phyloP scores from a whole-genome alignment of 345 rosid genomes.

The Turritis glabra region DNA sequence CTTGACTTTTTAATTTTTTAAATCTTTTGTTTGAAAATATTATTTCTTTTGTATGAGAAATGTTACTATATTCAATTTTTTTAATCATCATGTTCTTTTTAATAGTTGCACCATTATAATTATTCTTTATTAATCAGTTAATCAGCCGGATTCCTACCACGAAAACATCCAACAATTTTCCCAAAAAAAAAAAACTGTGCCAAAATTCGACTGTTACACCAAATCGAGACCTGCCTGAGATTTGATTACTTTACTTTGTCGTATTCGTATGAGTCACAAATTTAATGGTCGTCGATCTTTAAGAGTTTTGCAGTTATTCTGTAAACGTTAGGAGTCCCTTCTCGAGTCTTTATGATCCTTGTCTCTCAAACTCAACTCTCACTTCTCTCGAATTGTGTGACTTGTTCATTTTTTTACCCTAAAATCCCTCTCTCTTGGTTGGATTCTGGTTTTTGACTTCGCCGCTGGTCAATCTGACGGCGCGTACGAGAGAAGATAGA shows the following conservation, averaged over 20 bases:
- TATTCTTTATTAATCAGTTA: neutral
- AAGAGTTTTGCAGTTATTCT: neutral
- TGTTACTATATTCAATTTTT: too few relatives aligned
- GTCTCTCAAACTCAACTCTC: neutral
- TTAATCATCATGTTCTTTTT: neutral
- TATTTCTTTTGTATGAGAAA: too few relatives aligned
- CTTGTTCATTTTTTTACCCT: neutral
- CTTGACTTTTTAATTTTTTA: neutral
- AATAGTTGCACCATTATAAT: neutral
- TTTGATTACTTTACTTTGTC: too few relatives aligned
- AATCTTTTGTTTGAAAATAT: too few relatives aligned
- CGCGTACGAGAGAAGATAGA: neutral
- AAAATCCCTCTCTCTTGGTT: neutral
- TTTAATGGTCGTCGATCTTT: neutral
- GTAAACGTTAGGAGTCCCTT: neutral
- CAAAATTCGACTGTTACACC: neutral
- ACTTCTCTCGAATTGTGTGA: neutral
- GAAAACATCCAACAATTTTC: neutral
- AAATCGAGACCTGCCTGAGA: neutral
- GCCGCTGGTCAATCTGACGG: neutral
- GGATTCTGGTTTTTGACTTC: neutral
- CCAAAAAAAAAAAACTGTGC: neutral
- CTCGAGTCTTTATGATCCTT: conserved; percentile 10
- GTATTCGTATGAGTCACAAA: neutral
- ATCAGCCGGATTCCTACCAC: neutral